Evolutionary conservation across 257 asterid genomes (phyloP), one percentile per base, ranked within the genome.

Genomic region (Scutellaria baicalensis): DNA sequence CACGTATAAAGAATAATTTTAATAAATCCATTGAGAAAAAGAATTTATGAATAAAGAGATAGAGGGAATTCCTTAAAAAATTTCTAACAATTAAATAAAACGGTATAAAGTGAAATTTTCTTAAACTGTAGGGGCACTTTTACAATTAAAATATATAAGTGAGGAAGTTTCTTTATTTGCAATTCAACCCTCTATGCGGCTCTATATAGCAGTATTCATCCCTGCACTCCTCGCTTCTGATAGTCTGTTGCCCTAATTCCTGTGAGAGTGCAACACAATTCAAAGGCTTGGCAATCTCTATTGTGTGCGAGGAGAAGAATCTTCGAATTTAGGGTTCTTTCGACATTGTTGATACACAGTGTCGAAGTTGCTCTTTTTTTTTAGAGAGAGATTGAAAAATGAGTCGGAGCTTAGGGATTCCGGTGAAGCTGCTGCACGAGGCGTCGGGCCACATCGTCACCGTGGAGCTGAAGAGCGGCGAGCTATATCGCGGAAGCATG

Each of bases 341-440:
- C 67, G 47, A 66, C 68, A 62, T 70, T 64, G 43, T 31, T 12
- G 36, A 49, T 20, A 6, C 16, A 56, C 6, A 51, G 33, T 7
- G 43, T 2, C 13, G 38, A 27, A 4, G 0, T 58, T 18, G 59
- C 21, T 61, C 5, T 0, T 31, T 21, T 21, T n/a, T n/a, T 8
- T 4, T 39, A 2, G 63, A 36, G 21, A 20, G 9, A 10, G 68
- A 48, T 21, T 50, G 14, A 66, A 64, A 6, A 12, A 93, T 93
- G 98, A 90, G 95, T 79, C 88, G 96, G 76, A 89, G 96, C 84
- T 83, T 90, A 59, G 96, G 96, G 14, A 89, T 93, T 57, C 97
- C 97, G 76, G 97, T 93, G 88, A 93, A 93, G 92, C 92, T 93
- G 76, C 90, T 93, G 56, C 97, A 93, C 81, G 98, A 93, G 77